Conservation (phyloP, 2,329 filamentous ascomycete genomes). For the Xylaria sp. region DNA sequence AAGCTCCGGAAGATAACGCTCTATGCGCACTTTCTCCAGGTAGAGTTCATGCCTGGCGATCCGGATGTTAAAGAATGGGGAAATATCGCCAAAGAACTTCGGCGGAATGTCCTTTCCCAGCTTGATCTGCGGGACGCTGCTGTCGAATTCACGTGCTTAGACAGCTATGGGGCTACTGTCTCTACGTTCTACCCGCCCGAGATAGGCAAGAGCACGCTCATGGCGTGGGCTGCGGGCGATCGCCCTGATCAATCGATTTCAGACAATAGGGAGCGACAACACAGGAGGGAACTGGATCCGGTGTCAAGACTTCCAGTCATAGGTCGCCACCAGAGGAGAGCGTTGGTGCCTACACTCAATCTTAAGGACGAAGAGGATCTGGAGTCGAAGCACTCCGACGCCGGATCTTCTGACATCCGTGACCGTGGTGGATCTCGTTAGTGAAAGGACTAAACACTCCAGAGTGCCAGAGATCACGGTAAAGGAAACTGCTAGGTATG, state of each 20-base stretch:
- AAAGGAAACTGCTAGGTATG: neutral
- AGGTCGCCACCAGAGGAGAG: no score
- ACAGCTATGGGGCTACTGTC: neutral
- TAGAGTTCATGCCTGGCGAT: neutral
- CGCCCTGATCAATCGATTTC: neutral
- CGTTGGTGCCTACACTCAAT: neutral
- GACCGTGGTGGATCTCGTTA: neutral
- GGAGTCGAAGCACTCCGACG: neutral
- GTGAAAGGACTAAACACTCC: neutral
- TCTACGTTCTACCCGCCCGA: conserved; percentile 18
- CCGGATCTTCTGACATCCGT: neutral
- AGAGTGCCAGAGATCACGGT: neutral
- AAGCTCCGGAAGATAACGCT: neutral
- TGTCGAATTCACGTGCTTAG: neutral
- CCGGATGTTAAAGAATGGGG: neutral
- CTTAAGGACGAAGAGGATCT: neutral
- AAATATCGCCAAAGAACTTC: neutral
- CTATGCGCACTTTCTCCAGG: neutral
- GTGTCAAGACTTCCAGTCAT: neutral
- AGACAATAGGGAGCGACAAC: neutral
- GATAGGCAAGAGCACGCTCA: conserved; percentile 1
- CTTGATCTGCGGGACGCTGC: neutral
- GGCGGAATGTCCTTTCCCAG: neutral
- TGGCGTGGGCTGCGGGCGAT: neutral
- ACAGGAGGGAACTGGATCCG: neutral